Evolutionary conservation across 2,329 filamentous ascomycete genomes (phyloP).

Genomic region (Chlorencoelia australis): DNA sequence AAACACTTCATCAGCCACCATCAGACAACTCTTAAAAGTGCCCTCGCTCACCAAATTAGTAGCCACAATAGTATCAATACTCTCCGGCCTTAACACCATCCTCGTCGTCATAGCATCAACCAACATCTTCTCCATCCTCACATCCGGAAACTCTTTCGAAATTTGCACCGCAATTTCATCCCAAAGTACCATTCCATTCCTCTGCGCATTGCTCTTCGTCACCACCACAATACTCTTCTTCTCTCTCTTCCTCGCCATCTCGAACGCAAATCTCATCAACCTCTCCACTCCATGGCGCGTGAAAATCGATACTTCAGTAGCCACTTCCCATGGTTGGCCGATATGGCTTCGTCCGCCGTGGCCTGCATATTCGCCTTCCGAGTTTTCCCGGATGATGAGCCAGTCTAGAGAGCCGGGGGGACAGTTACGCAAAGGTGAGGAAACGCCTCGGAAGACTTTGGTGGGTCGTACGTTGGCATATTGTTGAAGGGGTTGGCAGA

Average conservation of each 20-base stretch:
- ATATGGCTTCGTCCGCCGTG: conserved; percentile 47
- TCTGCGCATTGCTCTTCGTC: conserved; percentile 55
- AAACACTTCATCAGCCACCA: no score
- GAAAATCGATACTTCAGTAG: conserved; percentile 55
- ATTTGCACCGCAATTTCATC: conserved; percentile 50
- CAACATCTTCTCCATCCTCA: conserved; percentile 37
- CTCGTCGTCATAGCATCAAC: conserved; percentile 29
- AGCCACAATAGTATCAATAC: conserved; percentile 51
- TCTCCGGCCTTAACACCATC: conserved; percentile 50
- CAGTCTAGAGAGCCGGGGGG: conserved; percentile 45
- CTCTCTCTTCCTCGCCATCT: conserved; percentile 40
- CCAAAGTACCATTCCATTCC: conserved; percentile 60
- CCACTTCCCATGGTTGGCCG: conserved; percentile 46
- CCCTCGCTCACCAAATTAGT: no score
- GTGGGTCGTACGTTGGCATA: conserved; percentile 58
- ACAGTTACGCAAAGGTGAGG: conserved; percentile 41
- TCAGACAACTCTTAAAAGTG: no score
- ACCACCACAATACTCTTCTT: conserved; percentile 51
- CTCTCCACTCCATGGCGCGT: conserved; percentile 49
- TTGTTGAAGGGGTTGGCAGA: conserved; percentile 53
- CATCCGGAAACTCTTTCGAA: conserved; percentile 56
- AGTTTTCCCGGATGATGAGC: conserved; percentile 58
- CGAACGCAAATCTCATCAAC: conserved; percentile 53
- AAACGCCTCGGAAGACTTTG: conserved; percentile 45
- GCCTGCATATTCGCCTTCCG: conserved; percentile 43